phyloP scores from a whole-genome alignment of 306 rosid species.

The Pyrus betulifolia region DNA sequence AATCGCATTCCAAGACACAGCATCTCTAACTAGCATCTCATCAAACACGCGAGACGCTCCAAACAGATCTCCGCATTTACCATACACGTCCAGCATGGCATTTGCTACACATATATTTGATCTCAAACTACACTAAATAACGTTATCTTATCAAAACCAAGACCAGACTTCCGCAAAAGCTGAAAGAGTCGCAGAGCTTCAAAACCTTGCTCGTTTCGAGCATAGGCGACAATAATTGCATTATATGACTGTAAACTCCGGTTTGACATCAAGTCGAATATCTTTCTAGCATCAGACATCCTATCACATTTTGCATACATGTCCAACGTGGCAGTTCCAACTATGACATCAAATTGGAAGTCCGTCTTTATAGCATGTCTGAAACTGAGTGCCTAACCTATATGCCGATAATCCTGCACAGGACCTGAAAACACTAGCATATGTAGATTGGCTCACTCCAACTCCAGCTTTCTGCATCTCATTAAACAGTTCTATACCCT shows the following conservation, averaged over 20 bases:
- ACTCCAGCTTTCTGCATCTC: slow-evolving; percentile 51
- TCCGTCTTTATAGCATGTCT: slow-evolving; percentile 43
- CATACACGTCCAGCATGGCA: slow-evolving; percentile 75
- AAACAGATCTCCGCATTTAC: slow-evolving; percentile 51
- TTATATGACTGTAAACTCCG: slow-evolving; percentile 61
- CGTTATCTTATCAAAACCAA: slow-evolving; percentile 29
- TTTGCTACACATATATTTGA: slow-evolving; percentile 65
- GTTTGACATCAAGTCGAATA: slow-evolving; percentile 44
- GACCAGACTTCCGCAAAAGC: slow-evolving; percentile 41
- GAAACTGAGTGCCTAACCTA: slow-evolving; percentile 46
- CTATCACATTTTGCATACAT: slow-evolving; percentile 78
- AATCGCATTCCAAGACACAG: slow-evolving; percentile 75
- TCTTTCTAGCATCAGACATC: slow-evolving; percentile 49
- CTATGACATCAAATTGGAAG: slow-evolving; percentile 52
- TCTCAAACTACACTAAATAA: slow-evolving; percentile 4
- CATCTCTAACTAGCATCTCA: not conserved
- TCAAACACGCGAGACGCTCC: not conserved
- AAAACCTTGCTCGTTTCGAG: slow-evolving; percentile 40
- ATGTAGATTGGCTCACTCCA: slow-evolving; percentile 74
- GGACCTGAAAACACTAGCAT: slow-evolving; percentile 72
- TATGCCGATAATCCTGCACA: slow-evolving; percentile 68
- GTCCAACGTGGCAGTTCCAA: slow-evolving; percentile 78
- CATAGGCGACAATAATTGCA: slow-evolving; percentile 64
- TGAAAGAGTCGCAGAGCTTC: slow-evolving; percentile 51
- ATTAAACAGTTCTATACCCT: slow-evolving; percentile 49